Base-by-base conservation (phyloP, 768 basidiomycete species). In the Candolleomyces efflorescens region DNA sequence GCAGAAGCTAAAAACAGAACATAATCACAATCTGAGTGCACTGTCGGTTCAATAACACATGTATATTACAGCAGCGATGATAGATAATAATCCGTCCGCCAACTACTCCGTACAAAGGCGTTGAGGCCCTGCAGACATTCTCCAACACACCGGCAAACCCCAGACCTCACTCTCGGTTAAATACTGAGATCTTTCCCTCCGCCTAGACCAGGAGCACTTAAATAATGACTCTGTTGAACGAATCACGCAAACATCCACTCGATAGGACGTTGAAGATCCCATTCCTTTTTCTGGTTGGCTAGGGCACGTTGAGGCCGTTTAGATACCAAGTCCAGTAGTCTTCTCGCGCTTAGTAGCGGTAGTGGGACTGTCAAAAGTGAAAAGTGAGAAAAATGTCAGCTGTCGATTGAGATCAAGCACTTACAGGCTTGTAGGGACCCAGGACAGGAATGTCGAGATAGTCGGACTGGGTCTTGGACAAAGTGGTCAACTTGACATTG, bases 361-460 rank as follows among this genome's bases (percentile, higher is more conserved):
- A 78, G 64, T 77, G 75, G 23, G 65, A 63, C 74, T 76, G 43
- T 23, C 47, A 38, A 44, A 55, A 38, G 18, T n/a, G n/a, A n/a
- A 63, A 18, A 61, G 36, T n/a, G 12, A n/a, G 2, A 43, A 54
- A 26, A 3, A 23, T n/a, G 15, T 49, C 44, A 20, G 47, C 37
- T 27, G 44, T 26, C 27, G 44, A 26, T 43, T 32, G 24, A 55
- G 49, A 44, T 23, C 51, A 32, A 68, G 32, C 11, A 32, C 75
- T 26, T 56, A 77, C 75, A 59, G 80, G 76, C 71, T 83, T 83
- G 75, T 82, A 83, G 44, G 82, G 81, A 56, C 96, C 97, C 60
- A 81, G 75, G 65, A 81, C 76, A 59, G 94, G 92, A 63, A 98
- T 85, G 73, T 94, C 94, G 61, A 98, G 85, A 82, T 99, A 99